Evolutionary conservation across 345 rosid genomes (phyloP).

Genomic region (Gossypium herbaceum): DNA sequence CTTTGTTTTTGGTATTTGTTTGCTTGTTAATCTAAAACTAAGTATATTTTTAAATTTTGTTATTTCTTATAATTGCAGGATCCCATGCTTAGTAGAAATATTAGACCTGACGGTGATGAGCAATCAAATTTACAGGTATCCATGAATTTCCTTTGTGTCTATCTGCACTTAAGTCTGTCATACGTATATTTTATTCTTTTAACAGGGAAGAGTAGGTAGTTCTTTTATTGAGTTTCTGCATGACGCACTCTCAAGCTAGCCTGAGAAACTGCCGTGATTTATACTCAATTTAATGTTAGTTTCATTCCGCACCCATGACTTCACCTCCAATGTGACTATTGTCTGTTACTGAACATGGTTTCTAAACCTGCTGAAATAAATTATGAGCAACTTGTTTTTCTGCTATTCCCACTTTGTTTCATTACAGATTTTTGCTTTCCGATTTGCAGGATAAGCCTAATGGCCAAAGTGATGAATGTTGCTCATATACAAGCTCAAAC

Average conservation of each 20-base stretch:
- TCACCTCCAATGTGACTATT: background rate
- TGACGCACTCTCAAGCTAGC: background rate
- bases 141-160: background rate
- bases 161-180: background rate
- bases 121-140: constrained; percentile 45
- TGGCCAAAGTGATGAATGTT: constrained; percentile 65
- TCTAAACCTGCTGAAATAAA: background rate
- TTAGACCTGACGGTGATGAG: constrained; percentile 31
- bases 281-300: background rate
- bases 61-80: constrained; percentile 34
- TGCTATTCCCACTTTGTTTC: background rate
- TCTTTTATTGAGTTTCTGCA: background rate
- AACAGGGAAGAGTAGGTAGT: background rate
- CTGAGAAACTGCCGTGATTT: background rate
- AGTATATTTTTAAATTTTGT: background rate
- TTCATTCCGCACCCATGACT: background rate
- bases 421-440: background rate
- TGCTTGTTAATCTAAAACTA: background rate
- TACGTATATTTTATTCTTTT: background rate
- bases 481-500: constrained; percentile 91
- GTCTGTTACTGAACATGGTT: background rate
- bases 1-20: constrained; percentile 6
- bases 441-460: constrained; percentile 52
- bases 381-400: background rate
- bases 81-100: constrained; percentile 29